Conservation (phyloP, 2,329 filamentous ascomycete genomes). For the Rutstroemia sp. region DNA sequence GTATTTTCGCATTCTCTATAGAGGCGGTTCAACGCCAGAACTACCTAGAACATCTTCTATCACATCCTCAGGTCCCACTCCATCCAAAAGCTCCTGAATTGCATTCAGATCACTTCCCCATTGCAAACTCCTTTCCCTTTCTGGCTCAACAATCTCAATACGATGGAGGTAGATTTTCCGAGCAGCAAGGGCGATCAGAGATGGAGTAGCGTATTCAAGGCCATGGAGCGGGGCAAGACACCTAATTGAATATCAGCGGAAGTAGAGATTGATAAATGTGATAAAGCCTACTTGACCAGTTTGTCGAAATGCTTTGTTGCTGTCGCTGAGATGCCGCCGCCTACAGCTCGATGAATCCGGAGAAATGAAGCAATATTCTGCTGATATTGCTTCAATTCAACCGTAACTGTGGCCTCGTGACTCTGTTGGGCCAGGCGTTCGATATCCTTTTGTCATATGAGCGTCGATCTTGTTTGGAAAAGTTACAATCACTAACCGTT, state of each 20-base stretch:
- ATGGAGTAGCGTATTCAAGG: slow-evolving; percentile 74
- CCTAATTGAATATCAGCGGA: slow-evolving; percentile 26
- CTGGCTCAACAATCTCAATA: slow-evolving; percentile 59
- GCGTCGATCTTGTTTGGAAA: neutral
- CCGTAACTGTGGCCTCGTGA: slow-evolving; percentile 53
- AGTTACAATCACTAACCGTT: slow-evolving; percentile 12
- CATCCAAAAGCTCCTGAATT: slow-evolving; percentile 59
- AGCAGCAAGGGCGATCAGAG: slow-evolving; percentile 73
- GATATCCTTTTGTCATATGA: slow-evolving; percentile 23
- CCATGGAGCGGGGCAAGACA: slow-evolving; percentile 76
- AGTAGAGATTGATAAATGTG: too few species aligned
- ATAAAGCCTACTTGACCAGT: slow-evolving; percentile 46
- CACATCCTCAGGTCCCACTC: slow-evolving; percentile 52
- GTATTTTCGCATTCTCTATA: slow-evolving; percentile 27
- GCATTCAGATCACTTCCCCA: slow-evolving; percentile 78
- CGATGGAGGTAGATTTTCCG: slow-evolving; percentile 86
- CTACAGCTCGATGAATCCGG: slow-evolving; percentile 78
- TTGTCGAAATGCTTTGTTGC: slow-evolving; percentile 72
- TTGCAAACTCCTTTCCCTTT: slow-evolving; percentile 79
- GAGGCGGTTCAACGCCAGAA: slow-evolving; percentile 45
- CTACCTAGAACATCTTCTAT: slow-evolving; percentile 54
- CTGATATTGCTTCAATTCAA: slow-evolving; percentile 76
- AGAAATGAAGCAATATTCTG: slow-evolving; percentile 85
- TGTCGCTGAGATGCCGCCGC: slow-evolving; percentile 65
- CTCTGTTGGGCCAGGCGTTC: slow-evolving; percentile 39